phyloP scores from a whole-genome alignment of 2,329 filamentous ascomycete genomes.

The Colletotrichum sublineola region DNA sequence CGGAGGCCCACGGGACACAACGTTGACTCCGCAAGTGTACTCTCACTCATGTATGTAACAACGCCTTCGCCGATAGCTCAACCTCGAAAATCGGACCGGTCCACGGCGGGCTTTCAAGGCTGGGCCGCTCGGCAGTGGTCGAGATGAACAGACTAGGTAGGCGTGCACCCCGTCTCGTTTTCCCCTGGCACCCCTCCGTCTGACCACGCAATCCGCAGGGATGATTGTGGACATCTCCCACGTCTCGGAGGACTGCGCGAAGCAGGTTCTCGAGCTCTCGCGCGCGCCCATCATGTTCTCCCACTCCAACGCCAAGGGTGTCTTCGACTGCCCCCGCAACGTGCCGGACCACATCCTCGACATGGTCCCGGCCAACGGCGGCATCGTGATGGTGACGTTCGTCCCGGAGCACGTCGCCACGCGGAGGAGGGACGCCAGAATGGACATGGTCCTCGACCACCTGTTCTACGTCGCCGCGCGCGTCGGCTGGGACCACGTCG shows the following conservation, averaged over 20 bases:
- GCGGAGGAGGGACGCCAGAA: conserved; percentile 44
- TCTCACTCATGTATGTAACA: conserved; percentile 49
- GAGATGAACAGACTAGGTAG: conserved; percentile 54
- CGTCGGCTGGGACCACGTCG: conserved; percentile 54
- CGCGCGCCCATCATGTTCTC: conserved; percentile 51
- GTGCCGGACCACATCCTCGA: conserved; percentile 56
- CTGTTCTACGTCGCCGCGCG: conserved; percentile 47
- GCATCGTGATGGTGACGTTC: conserved; percentile 57
- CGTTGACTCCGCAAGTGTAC: conserved; percentile 41
- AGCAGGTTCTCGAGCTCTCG: conserved; percentile 45
- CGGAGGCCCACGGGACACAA: neutral
- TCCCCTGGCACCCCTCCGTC: neutral
- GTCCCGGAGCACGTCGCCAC: conserved; percentile 47
- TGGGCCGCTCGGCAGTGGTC: conserved; percentile 47
- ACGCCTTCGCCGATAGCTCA: conserved; percentile 47
- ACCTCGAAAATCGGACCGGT: conserved; percentile 46
- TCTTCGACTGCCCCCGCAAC: conserved; percentile 50
- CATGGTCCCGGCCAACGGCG: conserved; percentile 51
- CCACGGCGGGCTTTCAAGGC: conserved; percentile 46
- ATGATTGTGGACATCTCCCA: conserved; percentile 52
- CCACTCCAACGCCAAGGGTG: conserved; percentile 48
- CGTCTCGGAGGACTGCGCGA: conserved; percentile 46
- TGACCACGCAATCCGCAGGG: neutral
- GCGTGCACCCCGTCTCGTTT: too few relatives aligned
- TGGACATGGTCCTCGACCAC: conserved; percentile 52